phyloP scores from a whole-genome alignment of 176 grass and related monocot species.

The Oryza glaberrima region DNA sequence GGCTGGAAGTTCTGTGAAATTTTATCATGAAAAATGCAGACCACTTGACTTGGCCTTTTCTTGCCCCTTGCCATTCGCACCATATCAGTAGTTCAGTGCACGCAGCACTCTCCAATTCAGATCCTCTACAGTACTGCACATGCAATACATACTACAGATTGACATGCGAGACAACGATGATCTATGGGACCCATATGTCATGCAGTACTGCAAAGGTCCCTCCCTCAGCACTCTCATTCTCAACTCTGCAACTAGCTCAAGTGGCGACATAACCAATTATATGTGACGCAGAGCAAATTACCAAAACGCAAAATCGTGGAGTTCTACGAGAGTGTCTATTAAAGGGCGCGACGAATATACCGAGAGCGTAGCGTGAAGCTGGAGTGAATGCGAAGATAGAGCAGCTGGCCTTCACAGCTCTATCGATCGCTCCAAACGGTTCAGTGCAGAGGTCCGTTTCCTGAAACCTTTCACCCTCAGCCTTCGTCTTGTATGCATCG shows the following conservation, averaged over 20 bases:
- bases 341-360: neutral
- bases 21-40: no score
- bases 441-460: conserved; percentile 15
- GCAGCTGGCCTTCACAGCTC: neutral
- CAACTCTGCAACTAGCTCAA: neutral
- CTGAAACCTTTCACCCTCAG: neutral
- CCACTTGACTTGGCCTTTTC: no score
- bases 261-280: neutral
- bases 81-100: neutral
- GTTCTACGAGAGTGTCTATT: neutral
- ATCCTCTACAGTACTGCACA: no score
- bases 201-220: no score
- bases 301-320: conserved; percentile 2
- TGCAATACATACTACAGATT: no score
- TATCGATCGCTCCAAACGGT: neutral
- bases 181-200: no score
- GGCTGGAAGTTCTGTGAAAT: no score
- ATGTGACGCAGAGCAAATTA: neutral
- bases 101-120: neutral
- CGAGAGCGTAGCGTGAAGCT: conserved; percentile 17
- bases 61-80: neutral
- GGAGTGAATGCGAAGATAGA: neutral
- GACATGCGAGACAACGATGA: no score
- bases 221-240: neutral
- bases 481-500: neutral